Conservation (phyloP, 441 rosid species). For the Croton laevigatus region DNA sequence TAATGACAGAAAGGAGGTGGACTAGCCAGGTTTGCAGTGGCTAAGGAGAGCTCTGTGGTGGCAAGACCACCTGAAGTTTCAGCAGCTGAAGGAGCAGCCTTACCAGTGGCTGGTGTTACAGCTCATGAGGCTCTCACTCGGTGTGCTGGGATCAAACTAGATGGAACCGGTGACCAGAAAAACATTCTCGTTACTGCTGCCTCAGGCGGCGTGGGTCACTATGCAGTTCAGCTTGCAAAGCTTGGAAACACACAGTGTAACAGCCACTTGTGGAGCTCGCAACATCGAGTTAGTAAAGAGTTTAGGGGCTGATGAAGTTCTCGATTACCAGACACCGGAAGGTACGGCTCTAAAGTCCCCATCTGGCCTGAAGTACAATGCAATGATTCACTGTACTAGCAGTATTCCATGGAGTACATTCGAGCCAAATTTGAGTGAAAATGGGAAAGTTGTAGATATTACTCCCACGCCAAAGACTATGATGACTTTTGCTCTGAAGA, state of each 20-base stretch:
- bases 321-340: conserved; percentile 68
- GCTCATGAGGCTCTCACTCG: conserved; percentile 60
- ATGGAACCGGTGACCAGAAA: conserved; percentile 46
- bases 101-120: conserved; percentile 62
- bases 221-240: conserved; percentile 78
- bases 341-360: conserved; percentile 73
- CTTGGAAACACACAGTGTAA: conserved; percentile 70
- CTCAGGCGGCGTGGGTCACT: conserved; percentile 89
- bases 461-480: conserved; percentile 50
- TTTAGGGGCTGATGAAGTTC: conserved; percentile 73
- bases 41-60: conserved; percentile 54
- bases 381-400: conserved; percentile 60
- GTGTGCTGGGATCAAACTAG: conserved; percentile 59
- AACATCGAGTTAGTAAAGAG: conserved; percentile 64
- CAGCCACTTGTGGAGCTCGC: conserved; percentile 77
- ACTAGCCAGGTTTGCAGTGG: conserved; percentile 56
- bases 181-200: conserved; percentile 76
- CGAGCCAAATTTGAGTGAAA: conserved; percentile 47
- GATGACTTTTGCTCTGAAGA: conserved; percentile 50
- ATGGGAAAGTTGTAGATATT: conserved; percentile 63
- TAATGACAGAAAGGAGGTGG: conserved; percentile 57
- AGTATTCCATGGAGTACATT: conserved; percentile 60
- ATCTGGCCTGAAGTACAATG: conserved; percentile 65
- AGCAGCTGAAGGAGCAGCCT: conserved; percentile 64
- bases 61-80: conserved; percentile 66